Evolutionary conservation across 1,139 yeast species (phyloP).

Genomic region (Spathaspora sp.): DNA sequence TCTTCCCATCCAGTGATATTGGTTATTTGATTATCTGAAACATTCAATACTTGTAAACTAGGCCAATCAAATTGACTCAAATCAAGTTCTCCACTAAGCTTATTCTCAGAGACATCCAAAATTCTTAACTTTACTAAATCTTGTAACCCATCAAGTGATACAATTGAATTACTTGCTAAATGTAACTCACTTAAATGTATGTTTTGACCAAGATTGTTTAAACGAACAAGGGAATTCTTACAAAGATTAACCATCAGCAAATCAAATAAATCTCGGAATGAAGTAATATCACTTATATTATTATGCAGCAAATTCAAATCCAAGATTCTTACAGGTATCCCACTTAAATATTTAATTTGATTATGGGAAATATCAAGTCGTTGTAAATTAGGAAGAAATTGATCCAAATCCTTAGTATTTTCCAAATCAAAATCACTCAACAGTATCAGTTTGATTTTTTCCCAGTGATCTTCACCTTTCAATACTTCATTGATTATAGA

Average conservation of each 20-base stretch:
- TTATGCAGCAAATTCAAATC: constrained; percentile 39
- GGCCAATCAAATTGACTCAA: constrained; percentile 34
- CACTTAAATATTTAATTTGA: constrained; percentile 44
- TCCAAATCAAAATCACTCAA: constrained; percentile 32
- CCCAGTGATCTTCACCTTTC: constrained; percentile 42
- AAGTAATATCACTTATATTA: constrained; percentile 39
- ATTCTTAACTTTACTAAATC: constrained; percentile 38
- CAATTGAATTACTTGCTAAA: constrained; percentile 32
- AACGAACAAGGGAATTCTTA: constrained; percentile 34
- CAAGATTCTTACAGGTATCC: constrained; percentile 42
- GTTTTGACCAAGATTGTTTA: constrained; percentile 31
- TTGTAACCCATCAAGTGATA: constrained; percentile 37
- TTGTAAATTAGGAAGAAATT: constrained; percentile 44
- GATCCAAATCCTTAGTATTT: constrained; percentile 44
- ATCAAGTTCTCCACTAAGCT: constrained; percentile 37
- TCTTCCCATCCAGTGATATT: constrained; percentile 35
- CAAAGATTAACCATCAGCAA: constrained; percentile 46
- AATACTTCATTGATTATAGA: constrained; percentile 48
- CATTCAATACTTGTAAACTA: constrained; percentile 44
- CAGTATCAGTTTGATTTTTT: constrained; percentile 34
- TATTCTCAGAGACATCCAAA: constrained; percentile 45
- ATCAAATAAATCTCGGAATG: constrained; percentile 39
- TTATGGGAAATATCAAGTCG: constrained; percentile 43
- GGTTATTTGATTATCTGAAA: constrained; percentile 43
- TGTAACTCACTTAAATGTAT: constrained; percentile 39